phyloP scores from a whole-genome alignment of 2,329 filamentous ascomycete genomes.

The Colletotrichum caudatum region DNA sequence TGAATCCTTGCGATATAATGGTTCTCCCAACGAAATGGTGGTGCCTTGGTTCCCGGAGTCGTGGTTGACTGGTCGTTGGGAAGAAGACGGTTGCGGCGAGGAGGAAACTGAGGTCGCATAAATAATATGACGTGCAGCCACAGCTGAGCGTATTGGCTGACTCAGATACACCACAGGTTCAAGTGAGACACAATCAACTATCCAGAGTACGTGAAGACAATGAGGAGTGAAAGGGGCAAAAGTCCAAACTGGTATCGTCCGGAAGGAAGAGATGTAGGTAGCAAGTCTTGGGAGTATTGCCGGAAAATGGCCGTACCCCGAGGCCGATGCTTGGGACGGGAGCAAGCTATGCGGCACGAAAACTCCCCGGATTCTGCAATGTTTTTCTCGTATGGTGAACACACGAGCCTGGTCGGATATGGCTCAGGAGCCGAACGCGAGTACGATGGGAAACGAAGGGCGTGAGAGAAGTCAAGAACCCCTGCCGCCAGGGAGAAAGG shows the following conservation, averaged over 20 bases:
- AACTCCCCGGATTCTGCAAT: not conserved
- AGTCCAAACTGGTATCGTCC: not conserved
- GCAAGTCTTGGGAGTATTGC: not conserved
- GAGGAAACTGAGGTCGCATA: slow-evolving; percentile 17
- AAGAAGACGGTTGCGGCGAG: not conserved
- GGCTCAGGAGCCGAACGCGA: slow-evolving; percentile 31
- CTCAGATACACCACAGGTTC: slow-evolving; percentile 15
- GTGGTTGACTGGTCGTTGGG: not conserved
- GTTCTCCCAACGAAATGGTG: not conserved
- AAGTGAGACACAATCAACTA: slow-evolving; percentile 10
- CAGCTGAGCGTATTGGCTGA: slow-evolving; percentile 17
- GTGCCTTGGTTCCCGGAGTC: not conserved
- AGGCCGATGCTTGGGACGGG: not conserved
- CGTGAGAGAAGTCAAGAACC: slow-evolving; percentile 16
- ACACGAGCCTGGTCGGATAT: slow-evolving; percentile 10
- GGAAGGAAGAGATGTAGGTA: not conserved
- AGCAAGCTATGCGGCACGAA: not conserved
- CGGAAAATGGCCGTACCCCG: not conserved
- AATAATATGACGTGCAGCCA: slow-evolving; percentile 24
- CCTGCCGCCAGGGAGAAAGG: not conserved
- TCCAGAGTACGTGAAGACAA: slow-evolving; percentile 21
- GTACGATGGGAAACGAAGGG: slow-evolving; percentile 13
- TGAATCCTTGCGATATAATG: not conserved
- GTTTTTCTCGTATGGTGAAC: not conserved
- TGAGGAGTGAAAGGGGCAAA: not conserved